Base-by-base conservation (phyloP, 2,329 filamentous ascomycete species). In the Fusarium pseudograminearum region DNA sequence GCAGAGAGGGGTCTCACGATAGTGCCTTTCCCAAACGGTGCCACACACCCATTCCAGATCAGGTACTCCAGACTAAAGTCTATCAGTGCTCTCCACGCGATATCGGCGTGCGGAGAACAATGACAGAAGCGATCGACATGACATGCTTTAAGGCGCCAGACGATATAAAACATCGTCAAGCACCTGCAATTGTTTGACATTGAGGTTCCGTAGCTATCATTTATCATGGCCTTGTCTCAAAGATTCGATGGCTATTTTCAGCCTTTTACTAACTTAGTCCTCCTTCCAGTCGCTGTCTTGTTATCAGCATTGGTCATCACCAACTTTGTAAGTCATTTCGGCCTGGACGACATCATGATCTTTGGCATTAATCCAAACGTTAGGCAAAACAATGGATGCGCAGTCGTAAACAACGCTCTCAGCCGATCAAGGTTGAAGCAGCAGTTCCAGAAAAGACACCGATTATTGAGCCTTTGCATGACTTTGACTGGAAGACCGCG, bases 311-410 rank as follows among this genome's bases (percentile, higher is more conserved):
- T 60, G 56, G 41, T 40, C 7, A 18, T 74, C 16, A 59, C 50
- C 26, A 47, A 24, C 16, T 22, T 65, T 12, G 70, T 72, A 10
- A 58, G 70, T 53, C 34, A 36, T 36, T n/a, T 7, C 20, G 4
- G 4, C 15, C n/a, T 16, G 5, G 38, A n/a, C 15, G 4, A 22
- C 7, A 41, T 24, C 34, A 22, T 38, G 26, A 38, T 31, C 15
- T 41, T 46, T 38, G 5, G 6, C 7, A 22, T 31, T 50, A 6
- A 58, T 15, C 3, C 15, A 9, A 3, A 30, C 15, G 14, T 14
- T 15, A 73, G 73, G 56, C 61, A 16, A 75, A 69, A 28, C 53
- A 47, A 72, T 72, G 67, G 73, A 72, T 65, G 63, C 60, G 26
- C 11, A 42, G 30, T n/a, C 56, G 65, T 15, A 71, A 47, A 45